phyloP scores from a whole-genome alignment of 129 eudicot genomes.

The Kitagawia praeruptora region DNA sequence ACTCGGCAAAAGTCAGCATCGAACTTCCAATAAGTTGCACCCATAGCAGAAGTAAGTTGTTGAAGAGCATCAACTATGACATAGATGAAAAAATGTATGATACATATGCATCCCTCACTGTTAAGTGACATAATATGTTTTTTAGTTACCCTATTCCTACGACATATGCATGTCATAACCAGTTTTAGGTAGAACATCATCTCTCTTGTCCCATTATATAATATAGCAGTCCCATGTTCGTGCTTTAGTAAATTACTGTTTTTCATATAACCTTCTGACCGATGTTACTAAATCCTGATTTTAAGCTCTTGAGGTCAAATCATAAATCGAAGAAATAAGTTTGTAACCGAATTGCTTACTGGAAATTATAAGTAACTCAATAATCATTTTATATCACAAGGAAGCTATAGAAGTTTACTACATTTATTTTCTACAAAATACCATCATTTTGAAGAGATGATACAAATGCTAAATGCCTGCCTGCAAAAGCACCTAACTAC shows the following conservation, averaged over 20 bases:
- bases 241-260: neutral
- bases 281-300: neutral
- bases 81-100: constrained; percentile 4
- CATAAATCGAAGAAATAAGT: neutral
- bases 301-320: neutral
- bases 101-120: neutral
- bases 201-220: neutral
- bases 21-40: constrained; percentile 66
- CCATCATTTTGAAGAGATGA: neutral
- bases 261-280: neutral
- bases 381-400: neutral
- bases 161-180: neutral
- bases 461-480: neutral
- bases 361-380: neutral
- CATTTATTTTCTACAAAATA: neutral
- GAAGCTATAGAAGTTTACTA: neutral
- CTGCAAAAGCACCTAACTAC: neutral
- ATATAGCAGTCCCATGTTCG: neutral
- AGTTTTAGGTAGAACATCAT: neutral
- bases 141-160: too few relatives aligned
- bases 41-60: constrained; percentile 51
- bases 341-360: too few relatives aligned
- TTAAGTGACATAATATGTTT: neutral
- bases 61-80: constrained; percentile 52
- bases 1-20: constrained; percentile 44